Evolutionary conservation across 116 monocot genomes (phyloP).

Genomic region (Cymodocea nodosa): DNA sequence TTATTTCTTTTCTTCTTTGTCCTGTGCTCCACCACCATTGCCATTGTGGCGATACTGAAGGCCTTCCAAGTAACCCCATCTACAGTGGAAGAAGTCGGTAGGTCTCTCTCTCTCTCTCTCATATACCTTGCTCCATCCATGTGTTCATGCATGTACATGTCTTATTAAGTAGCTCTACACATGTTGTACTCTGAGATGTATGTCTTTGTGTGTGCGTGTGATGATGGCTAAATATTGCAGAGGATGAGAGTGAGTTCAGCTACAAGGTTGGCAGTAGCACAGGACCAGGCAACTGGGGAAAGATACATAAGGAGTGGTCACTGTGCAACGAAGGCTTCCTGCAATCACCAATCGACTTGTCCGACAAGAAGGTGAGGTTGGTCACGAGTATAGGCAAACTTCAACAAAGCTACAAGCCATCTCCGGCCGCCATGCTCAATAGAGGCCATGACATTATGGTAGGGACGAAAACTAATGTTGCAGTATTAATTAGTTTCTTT

Average conservation of each 20-base stretch:
- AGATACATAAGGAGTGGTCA: constrained; percentile 10
- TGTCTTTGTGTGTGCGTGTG: background rate
- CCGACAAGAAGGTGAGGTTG: constrained; percentile 21
- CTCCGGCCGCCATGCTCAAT: constrained; percentile 34
- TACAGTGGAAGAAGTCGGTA: constrained; percentile 9
- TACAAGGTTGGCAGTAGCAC: background rate
- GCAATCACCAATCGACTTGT: constrained; percentile 18
- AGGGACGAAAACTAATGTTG: too few relatives aligned
- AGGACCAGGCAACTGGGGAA: constrained; percentile 12
- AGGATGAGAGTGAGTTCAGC: constrained; percentile 17
- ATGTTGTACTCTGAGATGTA: too few relatives aligned
- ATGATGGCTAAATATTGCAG: background rate
- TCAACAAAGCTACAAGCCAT: constrained; percentile 18
- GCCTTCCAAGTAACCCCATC: constrained; percentile 2
- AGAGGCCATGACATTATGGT: constrained; percentile 64
- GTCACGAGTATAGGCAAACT: constrained; percentile 17
- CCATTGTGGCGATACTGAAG: background rate
- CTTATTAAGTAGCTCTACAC: too few relatives aligned
- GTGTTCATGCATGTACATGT: too few relatives aligned
- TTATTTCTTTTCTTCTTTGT: too few relatives aligned
- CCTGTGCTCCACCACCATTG: background rate
- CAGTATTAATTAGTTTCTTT: background rate
- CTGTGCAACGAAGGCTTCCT: constrained; percentile 4
- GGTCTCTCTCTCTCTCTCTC: background rate
- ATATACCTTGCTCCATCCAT: background rate